These are phyloP conservation scores for Neonectria punicea DNA, from an alignment of 2,329 filamentous ascomycete species.

Conservation along the genomic window DNA sequence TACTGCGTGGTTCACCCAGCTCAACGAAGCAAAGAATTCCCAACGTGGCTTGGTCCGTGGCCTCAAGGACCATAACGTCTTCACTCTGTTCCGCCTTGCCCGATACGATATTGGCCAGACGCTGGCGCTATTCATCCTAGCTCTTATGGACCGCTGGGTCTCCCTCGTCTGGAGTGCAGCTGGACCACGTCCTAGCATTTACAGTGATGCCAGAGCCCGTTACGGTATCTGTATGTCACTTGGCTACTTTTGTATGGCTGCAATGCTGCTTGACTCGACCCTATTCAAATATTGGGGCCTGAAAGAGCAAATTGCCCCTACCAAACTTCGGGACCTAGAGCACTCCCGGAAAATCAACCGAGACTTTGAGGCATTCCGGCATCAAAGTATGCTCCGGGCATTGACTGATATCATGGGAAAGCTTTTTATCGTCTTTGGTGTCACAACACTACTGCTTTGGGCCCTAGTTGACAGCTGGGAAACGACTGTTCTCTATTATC, in stretches of 20 bases:
- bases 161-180: constrained; percentile 31
- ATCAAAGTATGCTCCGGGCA: constrained; percentile 22
- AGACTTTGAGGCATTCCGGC: constrained; percentile 20
- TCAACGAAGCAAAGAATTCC: constrained; percentile 21
- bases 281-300: constrained; percentile 32
- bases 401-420: constrained; percentile 17
- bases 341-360: constrained; percentile 12
- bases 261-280: constrained; percentile 29
- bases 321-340: constrained; percentile 18
- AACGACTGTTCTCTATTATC: constrained; percentile 24
- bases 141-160: constrained; percentile 34
- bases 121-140: constrained; percentile 28
- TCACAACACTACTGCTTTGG: constrained; percentile 21
- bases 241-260: constrained; percentile 30
- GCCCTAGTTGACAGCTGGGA: constrained; percentile 20
- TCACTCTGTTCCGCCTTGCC: constrained; percentile 29
- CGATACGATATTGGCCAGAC: constrained; percentile 32
- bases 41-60: constrained; percentile 26
- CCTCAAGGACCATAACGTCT: constrained; percentile 29
- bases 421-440: constrained; percentile 22
- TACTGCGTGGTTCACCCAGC: constrained; percentile 33
- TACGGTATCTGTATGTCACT: constrained; percentile 32
- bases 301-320: constrained; percentile 22
- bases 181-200: constrained; percentile 31
- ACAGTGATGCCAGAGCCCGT: constrained; percentile 24